Base-by-base conservation (phyloP, 768 basidiomycete genomes). In the Gyrodon lividus region DNA sequence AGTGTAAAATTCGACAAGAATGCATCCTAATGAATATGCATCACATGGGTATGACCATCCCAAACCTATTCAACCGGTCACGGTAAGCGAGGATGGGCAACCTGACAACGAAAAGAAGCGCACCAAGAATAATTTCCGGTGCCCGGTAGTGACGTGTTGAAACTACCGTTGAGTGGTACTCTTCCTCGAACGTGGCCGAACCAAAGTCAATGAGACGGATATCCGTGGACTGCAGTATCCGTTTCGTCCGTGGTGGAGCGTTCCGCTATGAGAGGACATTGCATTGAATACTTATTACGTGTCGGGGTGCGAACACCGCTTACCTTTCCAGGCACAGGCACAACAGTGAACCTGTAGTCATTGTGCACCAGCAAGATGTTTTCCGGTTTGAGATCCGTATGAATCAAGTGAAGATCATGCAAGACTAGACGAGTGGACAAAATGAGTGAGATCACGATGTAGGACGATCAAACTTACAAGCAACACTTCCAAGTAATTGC, bases 21-120 rank as follows among this genome's bases (percentile, higher is more conserved):
- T 99, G 72, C 97, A 99, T 6, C 97, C 97, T 45, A 99, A 80
- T 16, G 97, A 99, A 72, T 97, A 99, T 28, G 93, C 92, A 72
- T 99, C 97, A 71, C 97, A 98, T 2, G 97, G 94, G 70, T 86
- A 98, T 39, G 92, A 95, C 97, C 97, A 99, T 46, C 95, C 93
- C 54, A 98, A 80, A 49, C 93, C 96, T 98, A 24, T 31, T n/a
- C 37, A 30, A 33, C 22, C 41, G 14, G 17, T 14, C 50, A 42
- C 31, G 23, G 65, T 44, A 54, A 55, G 45, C 38, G 16, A 43
- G 47, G 52, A 59, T 61, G 46, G 62, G 53, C 43, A 48, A 39
- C 24, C 38, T 51, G 37, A 24, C 30, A 57, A 33, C 48, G 35
- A 38, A 56, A 48, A 46, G 42, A 43, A n/a, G 71, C 83, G 56